Conservation (phyloP, 768 basidiomycete species). For the Mycena capillaripes region DNA sequence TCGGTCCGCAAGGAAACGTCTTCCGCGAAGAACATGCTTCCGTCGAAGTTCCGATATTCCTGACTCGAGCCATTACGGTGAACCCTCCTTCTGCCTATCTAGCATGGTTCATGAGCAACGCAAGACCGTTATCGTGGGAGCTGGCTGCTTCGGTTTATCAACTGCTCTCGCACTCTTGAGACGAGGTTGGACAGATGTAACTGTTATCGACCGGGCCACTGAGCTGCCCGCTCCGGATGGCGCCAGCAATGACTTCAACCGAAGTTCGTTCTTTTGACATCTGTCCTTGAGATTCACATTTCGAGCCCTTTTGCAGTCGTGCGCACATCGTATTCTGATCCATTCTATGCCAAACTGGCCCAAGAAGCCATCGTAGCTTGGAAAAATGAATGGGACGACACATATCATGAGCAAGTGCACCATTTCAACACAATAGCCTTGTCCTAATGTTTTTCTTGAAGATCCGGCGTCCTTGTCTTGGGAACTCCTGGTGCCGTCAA, state of each 20-base stretch:
- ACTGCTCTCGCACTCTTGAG: constrained; percentile 85
- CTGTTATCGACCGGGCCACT: constrained; percentile 79
- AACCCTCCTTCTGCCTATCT: constrained; percentile 34
- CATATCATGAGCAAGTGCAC: constrained; percentile 83
- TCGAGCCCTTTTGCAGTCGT: constrained; percentile 66
- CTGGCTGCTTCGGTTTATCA: constrained; percentile 90
- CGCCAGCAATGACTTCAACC: constrained; percentile 72
- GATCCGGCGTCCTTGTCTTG: constrained; percentile 80
- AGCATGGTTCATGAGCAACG: constrained; percentile 43
- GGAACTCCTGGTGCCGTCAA: constrained; percentile 49
- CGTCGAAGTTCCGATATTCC: no score
- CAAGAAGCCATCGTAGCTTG: constrained; percentile 83
- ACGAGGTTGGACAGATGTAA: constrained; percentile 78
- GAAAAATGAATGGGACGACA: constrained; percentile 79
- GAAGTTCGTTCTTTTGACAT: constrained; percentile 48
- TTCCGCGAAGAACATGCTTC: no score
- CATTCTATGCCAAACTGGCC: constrained; percentile 78
- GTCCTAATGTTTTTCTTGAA: constrained; percentile 42
- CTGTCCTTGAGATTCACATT: neutral
- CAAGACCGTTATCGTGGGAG: constrained; percentile 78
- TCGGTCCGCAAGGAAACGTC: no score
- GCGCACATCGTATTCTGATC: constrained; percentile 79
- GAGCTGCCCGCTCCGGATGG: constrained; percentile 86
- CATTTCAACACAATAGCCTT: neutral
- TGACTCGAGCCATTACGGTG: neutral